phyloP scores from a whole-genome alignment of 1,284 basidiomycete species.

The Naganishia sp. region DNA sequence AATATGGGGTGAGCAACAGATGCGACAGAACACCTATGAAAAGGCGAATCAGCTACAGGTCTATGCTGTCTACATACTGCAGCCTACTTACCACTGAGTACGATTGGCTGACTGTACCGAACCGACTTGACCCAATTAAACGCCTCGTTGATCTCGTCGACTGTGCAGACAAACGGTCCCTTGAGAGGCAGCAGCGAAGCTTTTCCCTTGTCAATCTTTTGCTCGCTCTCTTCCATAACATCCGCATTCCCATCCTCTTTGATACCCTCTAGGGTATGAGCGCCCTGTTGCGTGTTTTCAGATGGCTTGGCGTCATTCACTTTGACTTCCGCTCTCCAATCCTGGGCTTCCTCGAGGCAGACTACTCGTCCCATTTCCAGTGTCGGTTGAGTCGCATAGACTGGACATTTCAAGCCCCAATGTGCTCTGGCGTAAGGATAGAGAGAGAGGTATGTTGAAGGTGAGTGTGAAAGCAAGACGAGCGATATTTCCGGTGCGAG shows the following conservation, averaged over 20 bases:
- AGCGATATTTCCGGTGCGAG: slow-evolving; percentile 67
- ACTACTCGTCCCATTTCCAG: slow-evolving; percentile 95
- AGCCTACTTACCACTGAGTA: slow-evolving; percentile 73
- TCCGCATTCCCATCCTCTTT: slow-evolving; percentile 31
- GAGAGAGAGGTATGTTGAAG: slow-evolving; percentile 81
- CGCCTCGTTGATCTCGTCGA: slow-evolving; percentile 86
- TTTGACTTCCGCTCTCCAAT: slow-evolving; percentile 58
- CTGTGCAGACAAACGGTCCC: slow-evolving; percentile 60
- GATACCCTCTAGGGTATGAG: slow-evolving; percentile 27
- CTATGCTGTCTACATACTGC: background rate
- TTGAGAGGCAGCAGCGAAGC: slow-evolving; percentile 37
- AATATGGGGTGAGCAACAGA: slow-evolving; percentile 92
- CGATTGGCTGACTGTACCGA: slow-evolving; percentile 92
- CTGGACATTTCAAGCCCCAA: slow-evolving; percentile 85
- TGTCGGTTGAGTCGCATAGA: slow-evolving; percentile 94
- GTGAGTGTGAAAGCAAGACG: slow-evolving; percentile 79
- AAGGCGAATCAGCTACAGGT: background rate
- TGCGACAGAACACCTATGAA: slow-evolving; percentile 47
- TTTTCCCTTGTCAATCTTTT: slow-evolving; percentile 44
- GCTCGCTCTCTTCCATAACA: slow-evolving; percentile 21
- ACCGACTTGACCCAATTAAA: slow-evolving; percentile 90
- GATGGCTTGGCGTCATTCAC: slow-evolving; percentile 26
- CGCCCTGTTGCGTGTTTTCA: background rate
- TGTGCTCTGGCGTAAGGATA: slow-evolving; percentile 86
- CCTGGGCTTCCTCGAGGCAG: slow-evolving; percentile 77